Conservation (phyloP, 2,329 filamentous ascomycete species). For the Xylaria sp. region DNA sequence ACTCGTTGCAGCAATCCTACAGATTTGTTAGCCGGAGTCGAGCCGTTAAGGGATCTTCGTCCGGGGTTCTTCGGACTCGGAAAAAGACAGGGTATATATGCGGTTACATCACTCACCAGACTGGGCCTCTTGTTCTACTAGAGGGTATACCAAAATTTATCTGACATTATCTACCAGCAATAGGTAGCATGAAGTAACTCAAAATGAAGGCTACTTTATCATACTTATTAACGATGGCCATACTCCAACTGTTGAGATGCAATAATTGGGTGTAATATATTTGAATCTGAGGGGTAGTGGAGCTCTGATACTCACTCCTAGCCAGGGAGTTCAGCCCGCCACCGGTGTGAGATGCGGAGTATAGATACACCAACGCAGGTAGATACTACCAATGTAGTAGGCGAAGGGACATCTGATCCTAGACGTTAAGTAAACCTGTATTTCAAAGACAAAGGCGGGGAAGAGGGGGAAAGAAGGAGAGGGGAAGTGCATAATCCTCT, state of each 20-base stretch:
- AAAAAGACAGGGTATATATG: background rate
- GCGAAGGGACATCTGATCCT: background rate
- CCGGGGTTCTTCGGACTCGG: background rate
- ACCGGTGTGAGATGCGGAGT: background rate
- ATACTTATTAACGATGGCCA: background rate
- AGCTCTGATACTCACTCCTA: background rate
- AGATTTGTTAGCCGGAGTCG: background rate
- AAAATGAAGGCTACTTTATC: background rate
- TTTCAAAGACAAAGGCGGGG: background rate
- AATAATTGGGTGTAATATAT: background rate
- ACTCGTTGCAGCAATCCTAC: conserved; percentile 1
- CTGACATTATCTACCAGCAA: background rate
- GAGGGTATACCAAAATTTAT: background rate
- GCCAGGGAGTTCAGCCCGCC: background rate
- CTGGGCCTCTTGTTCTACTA: background rate
- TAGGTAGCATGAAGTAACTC: background rate
- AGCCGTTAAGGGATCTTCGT: background rate
- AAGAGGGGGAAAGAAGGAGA: background rate
- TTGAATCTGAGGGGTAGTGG: conserved; percentile 8
- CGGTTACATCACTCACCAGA: background rate
- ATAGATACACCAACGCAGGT: background rate
- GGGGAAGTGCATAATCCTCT: background rate
- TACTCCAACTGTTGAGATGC: conserved; percentile 7
- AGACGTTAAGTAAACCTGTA: background rate
- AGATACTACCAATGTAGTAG: background rate